Percentiles rank a stretch among this genome's conserved stretches.
Conservation (phyloP, 1,139 yeast species). For the Geotrichum macrosporum region DNA sequence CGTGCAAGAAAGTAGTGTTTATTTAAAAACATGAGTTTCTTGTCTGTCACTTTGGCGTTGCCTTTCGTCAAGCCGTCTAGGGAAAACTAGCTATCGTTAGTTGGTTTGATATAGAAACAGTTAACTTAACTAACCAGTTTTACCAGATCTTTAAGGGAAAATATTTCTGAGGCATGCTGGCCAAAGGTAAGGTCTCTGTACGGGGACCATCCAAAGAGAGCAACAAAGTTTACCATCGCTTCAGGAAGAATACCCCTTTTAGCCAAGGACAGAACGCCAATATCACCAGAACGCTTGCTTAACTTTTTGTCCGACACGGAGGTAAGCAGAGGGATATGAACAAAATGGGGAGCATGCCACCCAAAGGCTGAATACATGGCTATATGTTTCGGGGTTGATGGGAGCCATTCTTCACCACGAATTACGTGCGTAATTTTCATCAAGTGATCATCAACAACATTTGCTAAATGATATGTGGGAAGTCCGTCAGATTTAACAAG, state of each 20-base stretch:
- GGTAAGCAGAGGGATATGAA: constrained; percentile 88
- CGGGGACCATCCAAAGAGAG: constrained; percentile 93
- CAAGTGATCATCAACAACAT: constrained; percentile 87
- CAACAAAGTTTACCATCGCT: constrained; percentile 81
- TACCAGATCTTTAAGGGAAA: constrained; percentile 52
- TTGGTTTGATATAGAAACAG: no score
- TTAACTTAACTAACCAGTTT: constrained; percentile 22
- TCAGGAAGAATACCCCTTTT: constrained; percentile 72
- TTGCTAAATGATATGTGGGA: constrained; percentile 96
- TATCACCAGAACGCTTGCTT: constrained; percentile 81
- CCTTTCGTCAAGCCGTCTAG: constrained; percentile 80
- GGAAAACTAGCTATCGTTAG: constrained; percentile 37
- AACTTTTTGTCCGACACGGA: constrained; percentile 70
- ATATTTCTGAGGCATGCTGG: constrained; percentile 55
- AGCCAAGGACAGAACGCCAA: constrained; percentile 58
- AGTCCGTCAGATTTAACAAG: constrained; percentile 83
- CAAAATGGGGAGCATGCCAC: constrained; percentile 74
- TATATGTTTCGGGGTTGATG: constrained; percentile 91
- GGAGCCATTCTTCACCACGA: constrained; percentile 96
- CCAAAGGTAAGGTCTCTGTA: constrained; percentile 41
- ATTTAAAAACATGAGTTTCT: constrained; percentile 71
- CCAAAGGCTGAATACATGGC: constrained; percentile 83
- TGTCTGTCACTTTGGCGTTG: constrained; percentile 82
- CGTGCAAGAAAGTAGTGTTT: constrained; percentile 50
- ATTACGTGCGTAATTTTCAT: constrained; percentile 93